These are phyloP conservation scores for Pichia californica DNA, from an alignment of 805 yeast species.

Conservation along the genomic window DNA sequence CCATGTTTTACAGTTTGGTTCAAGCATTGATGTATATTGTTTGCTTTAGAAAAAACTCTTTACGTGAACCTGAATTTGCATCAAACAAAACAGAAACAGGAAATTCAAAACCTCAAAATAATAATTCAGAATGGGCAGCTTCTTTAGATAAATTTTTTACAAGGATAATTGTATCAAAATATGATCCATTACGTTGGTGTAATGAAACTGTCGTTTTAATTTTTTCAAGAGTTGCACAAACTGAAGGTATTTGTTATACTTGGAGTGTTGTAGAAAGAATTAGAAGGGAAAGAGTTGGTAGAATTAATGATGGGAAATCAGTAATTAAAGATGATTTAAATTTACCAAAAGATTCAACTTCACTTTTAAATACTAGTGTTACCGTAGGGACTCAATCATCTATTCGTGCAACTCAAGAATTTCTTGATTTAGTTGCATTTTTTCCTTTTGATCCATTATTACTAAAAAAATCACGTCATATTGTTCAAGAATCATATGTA, in stretches of 20 bases:
- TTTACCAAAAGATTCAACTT: not conserved
- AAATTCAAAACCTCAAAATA: constrained; percentile 11
- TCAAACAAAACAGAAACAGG: constrained; percentile 2
- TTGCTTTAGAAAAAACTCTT: constrained; percentile 71
- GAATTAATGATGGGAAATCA: constrained; percentile 2
- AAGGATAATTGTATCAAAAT: constrained; percentile 74
- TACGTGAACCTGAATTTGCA: constrained; percentile 27
- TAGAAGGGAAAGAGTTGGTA: constrained; percentile 54
- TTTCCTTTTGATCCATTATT: constrained; percentile 94
- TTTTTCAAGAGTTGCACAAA: constrained; percentile 89
- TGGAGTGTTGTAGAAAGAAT: constrained; percentile 89
- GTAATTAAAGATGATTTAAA: not conserved
- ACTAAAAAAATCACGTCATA: constrained; percentile 51
- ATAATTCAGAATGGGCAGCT: constrained; percentile 59
- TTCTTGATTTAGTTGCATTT: constrained; percentile 85
- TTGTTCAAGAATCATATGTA: constrained; percentile 53
- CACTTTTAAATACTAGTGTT: not conserved
- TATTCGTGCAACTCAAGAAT: constrained; percentile 51
- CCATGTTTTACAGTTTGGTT: constrained; percentile 74
- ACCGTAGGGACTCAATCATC: constrained; percentile 12
- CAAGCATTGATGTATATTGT: constrained; percentile 88
- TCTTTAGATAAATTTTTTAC: constrained; percentile 82
- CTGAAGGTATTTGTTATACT: constrained; percentile 86
- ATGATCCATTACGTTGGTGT: constrained; percentile 90
- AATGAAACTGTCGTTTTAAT: constrained; percentile 89